Percentiles rank a stretch among this genome's conserved stretches.
Conservation (phyloP, 768 basidiomycete species). For the Cystoderma amianthinum region DNA sequence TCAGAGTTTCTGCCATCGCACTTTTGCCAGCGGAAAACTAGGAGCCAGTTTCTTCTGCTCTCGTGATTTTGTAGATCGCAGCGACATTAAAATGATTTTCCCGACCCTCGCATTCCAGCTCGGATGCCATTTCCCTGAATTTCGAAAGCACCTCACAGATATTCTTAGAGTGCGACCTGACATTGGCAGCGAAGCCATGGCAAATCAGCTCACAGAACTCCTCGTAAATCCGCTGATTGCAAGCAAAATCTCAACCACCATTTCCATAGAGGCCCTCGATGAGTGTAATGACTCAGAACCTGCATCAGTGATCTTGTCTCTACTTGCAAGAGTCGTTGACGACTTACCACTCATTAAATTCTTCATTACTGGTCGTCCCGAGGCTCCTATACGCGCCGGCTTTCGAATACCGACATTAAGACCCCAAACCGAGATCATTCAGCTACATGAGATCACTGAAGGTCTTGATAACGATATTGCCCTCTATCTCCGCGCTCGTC, state of each 20-base stretch:
- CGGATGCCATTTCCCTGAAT: background rate
- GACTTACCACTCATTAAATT: slow-evolving; percentile 5
- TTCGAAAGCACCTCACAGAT: background rate
- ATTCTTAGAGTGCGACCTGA: background rate
- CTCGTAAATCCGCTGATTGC: background rate
- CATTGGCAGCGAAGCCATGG: background rate
- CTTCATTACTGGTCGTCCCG: slow-evolving; percentile 6
- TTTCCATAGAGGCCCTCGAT: slow-evolving; percentile 3
- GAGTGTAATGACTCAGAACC: slow-evolving; percentile 9
- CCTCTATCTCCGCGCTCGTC: slow-evolving; percentile 1
- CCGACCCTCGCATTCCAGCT: background rate
- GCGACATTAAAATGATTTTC: background rate
- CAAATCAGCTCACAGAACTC: background rate
- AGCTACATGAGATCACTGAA: slow-evolving; percentile 15
- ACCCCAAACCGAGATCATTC: slow-evolving; percentile 7
- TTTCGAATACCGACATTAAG: slow-evolving; percentile 2
- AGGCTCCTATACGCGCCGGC: slow-evolving; percentile 1
- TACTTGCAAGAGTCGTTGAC: background rate
- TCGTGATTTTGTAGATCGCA: background rate
- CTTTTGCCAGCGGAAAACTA: slow-evolving; percentile 2
- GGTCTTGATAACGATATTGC: slow-evolving; percentile 14
- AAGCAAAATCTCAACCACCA: background rate
- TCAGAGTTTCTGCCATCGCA: slow-evolving; percentile 9
- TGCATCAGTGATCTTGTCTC: slow-evolving; percentile 5
- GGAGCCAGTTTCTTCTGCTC: slow-evolving; percentile 16